phyloP scores from a whole-genome alignment of 345 rosid species.

The Citrus sp. region DNA sequence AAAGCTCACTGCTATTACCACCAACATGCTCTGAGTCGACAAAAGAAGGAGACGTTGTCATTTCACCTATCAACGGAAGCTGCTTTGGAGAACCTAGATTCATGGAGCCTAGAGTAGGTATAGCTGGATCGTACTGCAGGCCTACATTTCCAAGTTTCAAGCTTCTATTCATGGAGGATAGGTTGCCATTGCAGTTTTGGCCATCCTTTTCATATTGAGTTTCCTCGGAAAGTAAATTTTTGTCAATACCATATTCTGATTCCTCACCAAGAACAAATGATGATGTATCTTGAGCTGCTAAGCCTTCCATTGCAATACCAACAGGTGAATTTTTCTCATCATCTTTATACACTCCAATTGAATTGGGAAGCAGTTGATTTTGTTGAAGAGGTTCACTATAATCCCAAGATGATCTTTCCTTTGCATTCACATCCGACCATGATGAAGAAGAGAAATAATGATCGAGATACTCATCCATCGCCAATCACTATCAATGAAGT shows the following conservation, averaged over 20 bases:
- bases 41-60: conserved; percentile 19
- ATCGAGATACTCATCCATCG: conserved; percentile 43
- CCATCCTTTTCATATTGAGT: conserved; percentile 11
- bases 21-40: conserved; percentile 7
- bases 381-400: conserved; percentile 21
- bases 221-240: conserved; percentile 22
- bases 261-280: conserved; percentile 25
- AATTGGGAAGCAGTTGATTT: conserved; percentile 15
- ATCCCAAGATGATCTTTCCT: conserved; percentile 31
- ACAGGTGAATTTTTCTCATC: conserved; percentile 15
- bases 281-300: conserved; percentile 24
- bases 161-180: conserved; percentile 16
- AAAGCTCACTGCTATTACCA: conserved; percentile 14
- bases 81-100: conserved; percentile 23
- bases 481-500: not conserved
- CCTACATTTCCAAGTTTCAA: conserved; percentile 20
- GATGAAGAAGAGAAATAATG: conserved; percentile 29
- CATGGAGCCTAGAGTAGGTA: conserved; percentile 3
- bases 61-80: conserved; percentile 18
- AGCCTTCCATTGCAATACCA: conserved; percentile 18
- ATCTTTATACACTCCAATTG: conserved; percentile 18
- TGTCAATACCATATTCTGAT: conserved; percentile 14
- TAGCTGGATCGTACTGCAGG: conserved; percentile 18
- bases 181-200: conserved; percentile 14
- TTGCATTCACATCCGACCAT: conserved; percentile 25